Conservation (phyloP, 352 stramenopile genomes). For the Pythium guiyangense region DNA sequence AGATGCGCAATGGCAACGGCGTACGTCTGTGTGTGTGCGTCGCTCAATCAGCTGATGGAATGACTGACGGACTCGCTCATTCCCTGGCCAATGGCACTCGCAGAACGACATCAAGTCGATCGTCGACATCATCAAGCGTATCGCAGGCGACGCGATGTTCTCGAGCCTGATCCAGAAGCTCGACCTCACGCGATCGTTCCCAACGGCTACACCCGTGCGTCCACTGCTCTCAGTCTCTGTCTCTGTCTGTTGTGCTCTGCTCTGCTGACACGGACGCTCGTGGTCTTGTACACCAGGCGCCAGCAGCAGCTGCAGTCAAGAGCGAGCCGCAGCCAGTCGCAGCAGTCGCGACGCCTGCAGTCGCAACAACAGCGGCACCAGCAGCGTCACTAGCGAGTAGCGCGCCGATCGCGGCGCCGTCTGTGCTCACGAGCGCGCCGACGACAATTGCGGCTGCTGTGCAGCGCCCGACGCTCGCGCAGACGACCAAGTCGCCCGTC, state of each 20-base stretch:
- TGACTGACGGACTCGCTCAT: not conserved
- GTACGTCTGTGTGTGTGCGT: slow-evolving; percentile 15
- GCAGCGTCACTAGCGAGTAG: not conserved
- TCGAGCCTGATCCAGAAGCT: slow-evolving; percentile 81
- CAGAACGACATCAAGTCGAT: slow-evolving; percentile 87
- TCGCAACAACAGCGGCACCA: slow-evolving; percentile 1
- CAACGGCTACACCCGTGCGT: slow-evolving; percentile 8
- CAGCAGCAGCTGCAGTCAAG: slow-evolving; percentile 17
- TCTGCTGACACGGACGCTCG: not conserved
- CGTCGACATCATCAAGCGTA: slow-evolving; percentile 86
- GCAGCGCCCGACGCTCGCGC: slow-evolving; percentile 19
- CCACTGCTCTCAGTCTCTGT: not conserved
- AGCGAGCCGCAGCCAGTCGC: slow-evolving; percentile 7
- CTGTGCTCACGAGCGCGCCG: not conserved
- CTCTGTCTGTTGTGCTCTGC: not conserved
- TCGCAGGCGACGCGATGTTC: slow-evolving; percentile 76
- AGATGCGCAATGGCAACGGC: slow-evolving; percentile 79
- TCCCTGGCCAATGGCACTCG: not conserved
- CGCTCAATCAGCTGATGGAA: not conserved
- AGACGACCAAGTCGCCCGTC: slow-evolving; percentile 5
- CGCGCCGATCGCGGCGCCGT: not conserved
- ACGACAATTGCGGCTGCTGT: slow-evolving; percentile 1
- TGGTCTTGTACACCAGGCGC: not conserved
- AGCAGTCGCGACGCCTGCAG: not conserved
- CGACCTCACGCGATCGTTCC: slow-evolving; percentile 64